These are phyloP conservation scores for Austroboletus eburneus DNA, from an alignment of 768 basidiomycete genomes.

Conservation along the genomic window DNA sequence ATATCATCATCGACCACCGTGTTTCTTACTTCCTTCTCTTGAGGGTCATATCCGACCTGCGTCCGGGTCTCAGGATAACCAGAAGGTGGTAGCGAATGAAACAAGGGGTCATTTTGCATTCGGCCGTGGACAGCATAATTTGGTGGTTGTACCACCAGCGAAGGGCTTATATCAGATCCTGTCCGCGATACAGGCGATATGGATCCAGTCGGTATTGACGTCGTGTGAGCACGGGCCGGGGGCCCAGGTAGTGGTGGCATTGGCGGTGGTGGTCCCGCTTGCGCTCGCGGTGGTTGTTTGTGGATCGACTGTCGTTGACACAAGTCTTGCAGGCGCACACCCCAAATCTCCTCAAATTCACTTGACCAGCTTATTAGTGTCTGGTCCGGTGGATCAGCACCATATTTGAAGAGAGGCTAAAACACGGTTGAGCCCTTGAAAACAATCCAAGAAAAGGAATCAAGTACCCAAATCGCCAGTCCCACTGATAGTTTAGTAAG, in stretches of 20 bases:
- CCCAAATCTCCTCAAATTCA: constrained; percentile 66
- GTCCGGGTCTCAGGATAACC: constrained; percentile 14
- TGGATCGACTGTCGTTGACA: constrained; percentile 24
- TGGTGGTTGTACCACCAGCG: constrained; percentile 23
- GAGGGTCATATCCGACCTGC: constrained; percentile 18
- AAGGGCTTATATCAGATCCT: constrained; percentile 16
- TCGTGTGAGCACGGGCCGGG: constrained; percentile 18
- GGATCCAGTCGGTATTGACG: constrained; percentile 12
- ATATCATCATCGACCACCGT: constrained; percentile 26
- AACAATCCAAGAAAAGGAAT: constrained; percentile 23
- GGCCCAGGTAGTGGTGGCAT: constrained; percentile 30
- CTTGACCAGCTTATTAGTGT: constrained; percentile 54
- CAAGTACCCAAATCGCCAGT: constrained; percentile 55
- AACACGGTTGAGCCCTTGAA: constrained; percentile 10
- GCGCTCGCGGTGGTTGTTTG: constrained; percentile 15
- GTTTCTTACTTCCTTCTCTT: constrained; percentile 27
- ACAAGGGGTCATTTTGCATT: constrained; percentile 34
- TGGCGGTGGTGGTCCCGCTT: constrained; percentile 23
- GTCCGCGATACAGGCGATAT: constrained; percentile 19
- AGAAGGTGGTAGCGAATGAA: constrained; percentile 22
- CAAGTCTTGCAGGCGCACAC: constrained; percentile 52
- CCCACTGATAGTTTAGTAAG: constrained; percentile 46
- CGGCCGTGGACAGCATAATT: constrained; percentile 31
- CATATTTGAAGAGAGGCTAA: constrained; percentile 67
- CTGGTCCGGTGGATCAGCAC: constrained; percentile 47